A percentile compares a stretch with the other conserved stretches of the same genome.
phyloP scores from a whole-genome alignment of 179 eudicot genomes.

The Vitellaria paradoxa region DNA sequence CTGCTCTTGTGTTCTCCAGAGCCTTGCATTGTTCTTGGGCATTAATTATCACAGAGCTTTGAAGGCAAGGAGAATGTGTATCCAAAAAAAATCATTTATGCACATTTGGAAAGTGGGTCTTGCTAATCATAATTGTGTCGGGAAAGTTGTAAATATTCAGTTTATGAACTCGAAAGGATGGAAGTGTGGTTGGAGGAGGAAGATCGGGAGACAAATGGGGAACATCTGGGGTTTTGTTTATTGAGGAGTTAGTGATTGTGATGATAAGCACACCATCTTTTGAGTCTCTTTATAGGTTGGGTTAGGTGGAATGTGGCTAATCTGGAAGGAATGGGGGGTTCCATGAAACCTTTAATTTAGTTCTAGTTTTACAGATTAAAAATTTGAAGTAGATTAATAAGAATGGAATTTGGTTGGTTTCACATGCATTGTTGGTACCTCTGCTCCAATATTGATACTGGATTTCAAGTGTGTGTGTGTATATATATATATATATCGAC shows the following conservation, averaged over 20 bases:
- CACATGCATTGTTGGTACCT: neutral
- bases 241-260: neutral
- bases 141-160: neutral
- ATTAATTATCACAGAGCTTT: slow-evolving; percentile 10
- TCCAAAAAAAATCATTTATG: slow-evolving; percentile 22
- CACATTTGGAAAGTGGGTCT: slow-evolving; percentile 27
- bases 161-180: neutral
- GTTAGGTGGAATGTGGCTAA: slow-evolving; percentile 17
- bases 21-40: slow-evolving; percentile 42
- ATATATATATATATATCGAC: neutral
- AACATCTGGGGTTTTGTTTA: slow-evolving; percentile 9
- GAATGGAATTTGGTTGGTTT: slow-evolving; percentile 1
- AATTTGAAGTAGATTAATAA: neutral
- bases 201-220: slow-evolving; percentile 12
- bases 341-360: neutral
- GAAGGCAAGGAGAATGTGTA: slow-evolving; percentile 12
- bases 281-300: slow-evolving; percentile 9
- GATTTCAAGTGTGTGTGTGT: neutral
- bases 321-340: neutral
- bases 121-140: slow-evolving; percentile 36
- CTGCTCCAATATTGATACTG: neutral
- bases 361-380: neutral
- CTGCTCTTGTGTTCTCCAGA: slow-evolving; percentile 24
- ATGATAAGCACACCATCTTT: slow-evolving; percentile 2
- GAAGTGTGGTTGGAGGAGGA: slow-evolving; percentile 9